Evolutionary conservation across 1,139 yeast genomes (phyloP), one percentile per base, ranked within the genome.

Genomic region (Hemisphaericaspora lyxosophila): DNA sequence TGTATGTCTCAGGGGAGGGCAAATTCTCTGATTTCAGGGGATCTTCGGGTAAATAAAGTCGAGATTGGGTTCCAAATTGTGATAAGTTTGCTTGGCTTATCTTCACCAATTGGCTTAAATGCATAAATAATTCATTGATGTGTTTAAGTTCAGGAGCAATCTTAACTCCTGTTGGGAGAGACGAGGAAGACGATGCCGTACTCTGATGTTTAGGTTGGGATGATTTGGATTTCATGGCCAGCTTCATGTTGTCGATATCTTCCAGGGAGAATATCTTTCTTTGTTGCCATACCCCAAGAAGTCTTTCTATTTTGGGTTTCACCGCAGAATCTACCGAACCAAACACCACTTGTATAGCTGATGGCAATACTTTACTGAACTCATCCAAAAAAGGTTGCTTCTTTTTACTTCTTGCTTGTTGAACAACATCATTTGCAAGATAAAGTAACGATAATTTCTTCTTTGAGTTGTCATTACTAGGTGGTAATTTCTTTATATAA

Each of bases 381-480:
- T 80, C 83, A 4, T 60, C 61, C 7, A 82, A 63, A 48, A 83
- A 83, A 39, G 81, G 87, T 2, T 62, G 63, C 51, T 77, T 80
- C 46, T 75, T 70, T 51, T 81, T 80, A 32, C 85, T 82, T 40
- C 83, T 71, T 3, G 92, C 80, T 54, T 85, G 86, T 59, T 88
- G 96, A 1, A 86, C 85, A 18, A 88, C 84, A 51, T 88, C 96
- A 55, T 88, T 88, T 39, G 87, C 85, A 15, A 88, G 68, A 51
- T 88, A 87, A 24, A 88, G 68, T 39, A 85, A 59, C 2, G 83
- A 71, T 37, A 88, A 68, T 46, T 73, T 73, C 52, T 80, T 75
- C 36, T 62, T 53, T 13, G 66, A 52, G 30, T 54, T 20, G 2
- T 11, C 23, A 8, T 11, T 11, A 20, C 39, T 18, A 54, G 31